Evolutionary conservation across 805 yeast genomes (phyloP).

Genomic region (Candida suzukii): DNA sequence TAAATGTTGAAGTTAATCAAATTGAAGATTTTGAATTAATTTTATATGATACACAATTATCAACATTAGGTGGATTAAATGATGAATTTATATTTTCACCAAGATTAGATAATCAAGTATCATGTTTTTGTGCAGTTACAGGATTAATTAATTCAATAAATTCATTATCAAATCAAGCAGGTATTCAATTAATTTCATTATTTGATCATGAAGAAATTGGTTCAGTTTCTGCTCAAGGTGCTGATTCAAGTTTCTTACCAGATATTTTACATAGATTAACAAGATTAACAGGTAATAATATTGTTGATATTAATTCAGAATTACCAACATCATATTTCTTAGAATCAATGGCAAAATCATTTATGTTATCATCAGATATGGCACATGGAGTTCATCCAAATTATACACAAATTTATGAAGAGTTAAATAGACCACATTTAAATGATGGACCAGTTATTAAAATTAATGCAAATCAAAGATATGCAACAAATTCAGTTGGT

Average conservation of each 20-base stretch:
- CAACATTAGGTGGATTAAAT: slow-evolving; percentile 80
- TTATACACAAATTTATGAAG: slow-evolving; percentile 69
- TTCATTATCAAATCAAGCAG: slow-evolving; percentile 36
- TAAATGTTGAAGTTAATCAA: slow-evolving; percentile 40
- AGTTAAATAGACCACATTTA: slow-evolving; percentile 68
- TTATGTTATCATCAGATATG: slow-evolving; percentile 88
- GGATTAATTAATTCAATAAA: slow-evolving; percentile 50
- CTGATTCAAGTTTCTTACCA: slow-evolving; percentile 85
- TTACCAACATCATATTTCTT: slow-evolving; percentile 32
- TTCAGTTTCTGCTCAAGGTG: slow-evolving; percentile 92
- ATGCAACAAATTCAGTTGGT: slow-evolving; percentile 91
- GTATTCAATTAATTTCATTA: slow-evolving; percentile 68
- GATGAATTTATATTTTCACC: slow-evolving; percentile 91
- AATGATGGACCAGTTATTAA: slow-evolving; percentile 92
- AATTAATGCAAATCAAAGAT: slow-evolving; percentile 90
- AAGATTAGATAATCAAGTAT: slow-evolving; percentile 82
- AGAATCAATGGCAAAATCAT: slow-evolving; percentile 67
- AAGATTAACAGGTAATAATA: slow-evolving; percentile 32
- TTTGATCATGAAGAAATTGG: slow-evolving; percentile 98
- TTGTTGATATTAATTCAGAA: slow-evolving; percentile 26
- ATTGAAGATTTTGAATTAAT: slow-evolving; percentile 89
- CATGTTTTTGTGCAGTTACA: slow-evolving; percentile 73
- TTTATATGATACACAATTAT: slow-evolving; percentile 76
- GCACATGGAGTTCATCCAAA: slow-evolving; percentile 98
- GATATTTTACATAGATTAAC: slow-evolving; percentile 68